Conservation (phyloP, 176 grass and related monocot species). For the Ensete ventricosum region DNA sequence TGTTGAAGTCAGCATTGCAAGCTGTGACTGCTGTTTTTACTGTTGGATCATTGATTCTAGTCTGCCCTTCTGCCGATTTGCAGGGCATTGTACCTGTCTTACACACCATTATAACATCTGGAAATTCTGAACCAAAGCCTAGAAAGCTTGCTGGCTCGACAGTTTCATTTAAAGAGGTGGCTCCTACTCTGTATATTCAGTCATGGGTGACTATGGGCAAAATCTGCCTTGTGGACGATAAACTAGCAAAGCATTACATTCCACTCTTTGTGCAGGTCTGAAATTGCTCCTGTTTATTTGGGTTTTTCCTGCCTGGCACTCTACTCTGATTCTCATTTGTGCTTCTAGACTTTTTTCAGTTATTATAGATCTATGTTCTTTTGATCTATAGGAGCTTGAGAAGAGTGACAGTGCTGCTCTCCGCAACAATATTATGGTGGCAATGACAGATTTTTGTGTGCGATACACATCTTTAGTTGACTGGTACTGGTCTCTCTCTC, state of each 20-base stretch:
- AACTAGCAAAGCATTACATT: slow-evolving; percentile 82
- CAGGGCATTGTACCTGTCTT: slow-evolving; percentile 56
- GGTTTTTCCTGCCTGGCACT: background rate
- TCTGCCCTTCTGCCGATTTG: slow-evolving; percentile 58
- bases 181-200: slow-evolving; percentile 73
- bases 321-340: too few relatives aligned
- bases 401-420: slow-evolving; percentile 70
- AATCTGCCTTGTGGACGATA: slow-evolving; percentile 83
- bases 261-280: slow-evolving; percentile 92
- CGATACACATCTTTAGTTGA: slow-evolving; percentile 89
- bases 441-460: slow-evolving; percentile 92
- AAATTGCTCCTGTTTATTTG: slow-evolving; percentile 1
- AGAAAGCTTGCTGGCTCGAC: slow-evolving; percentile 46
- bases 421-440: slow-evolving; percentile 90
- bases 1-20: slow-evolving; percentile 33
- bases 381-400: slow-evolving; percentile 57
- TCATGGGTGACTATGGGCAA: slow-evolving; percentile 90
- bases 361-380: slow-evolving; percentile 13
- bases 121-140: slow-evolving; percentile 48
- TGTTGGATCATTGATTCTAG: slow-evolving; percentile 73
- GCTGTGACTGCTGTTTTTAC: slow-evolving; percentile 77
- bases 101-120: slow-evolving; percentile 82
- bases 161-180: slow-evolving; percentile 65
- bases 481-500: slow-evolving; percentile 38
- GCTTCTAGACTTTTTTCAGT: background rate